phyloP scores from a whole-genome alignment of 371 early-diverging fungal genomes.

The Mortierella sp. region DNA sequence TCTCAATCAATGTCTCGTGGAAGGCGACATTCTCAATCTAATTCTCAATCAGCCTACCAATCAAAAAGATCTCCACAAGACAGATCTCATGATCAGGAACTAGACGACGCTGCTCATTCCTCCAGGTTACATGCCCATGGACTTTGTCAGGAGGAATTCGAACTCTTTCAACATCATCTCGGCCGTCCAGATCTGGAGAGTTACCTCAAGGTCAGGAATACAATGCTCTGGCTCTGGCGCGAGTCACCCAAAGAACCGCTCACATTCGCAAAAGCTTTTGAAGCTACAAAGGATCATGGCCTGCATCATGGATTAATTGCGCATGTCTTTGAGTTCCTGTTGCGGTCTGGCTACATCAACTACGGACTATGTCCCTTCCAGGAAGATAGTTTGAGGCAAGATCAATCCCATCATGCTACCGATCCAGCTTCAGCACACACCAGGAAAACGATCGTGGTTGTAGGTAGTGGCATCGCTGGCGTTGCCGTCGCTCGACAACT shows the following conservation, averaged over 20 bases:
- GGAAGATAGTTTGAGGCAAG: background rate
- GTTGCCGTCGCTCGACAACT: slow-evolving; percentile 49
- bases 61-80: slow-evolving; percentile 9
- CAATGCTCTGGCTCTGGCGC: slow-evolving; percentile 52
- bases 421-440: background rate
- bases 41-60: background rate
- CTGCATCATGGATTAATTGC: slow-evolving; percentile 38
- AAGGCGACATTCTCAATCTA: background rate
- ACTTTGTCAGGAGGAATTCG: slow-evolving; percentile 40
- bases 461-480: slow-evolving; percentile 55
- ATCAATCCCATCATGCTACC: background rate
- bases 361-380: slow-evolving; percentile 45
- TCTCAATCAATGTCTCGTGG: background rate
- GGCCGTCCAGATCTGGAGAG: slow-evolving; percentile 24
- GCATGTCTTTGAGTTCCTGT: slow-evolving; percentile 49
- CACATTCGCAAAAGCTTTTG: slow-evolving; percentile 28
- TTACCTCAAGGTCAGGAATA: slow-evolving; percentile 52
- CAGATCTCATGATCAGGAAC: slow-evolving; percentile 19
- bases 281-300: slow-evolving; percentile 31
- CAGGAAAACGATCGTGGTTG: slow-evolving; percentile 29
- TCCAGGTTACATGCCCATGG: slow-evolving; percentile 46
- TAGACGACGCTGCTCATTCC: slow-evolving; percentile 47
- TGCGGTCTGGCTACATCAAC: slow-evolving; percentile 57
- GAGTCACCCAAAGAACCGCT: slow-evolving; percentile 37
- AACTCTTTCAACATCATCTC: slow-evolving; percentile 44